phyloP scores from a whole-genome alignment of 805 yeast species.

The Suhomyces vadensis region DNA sequence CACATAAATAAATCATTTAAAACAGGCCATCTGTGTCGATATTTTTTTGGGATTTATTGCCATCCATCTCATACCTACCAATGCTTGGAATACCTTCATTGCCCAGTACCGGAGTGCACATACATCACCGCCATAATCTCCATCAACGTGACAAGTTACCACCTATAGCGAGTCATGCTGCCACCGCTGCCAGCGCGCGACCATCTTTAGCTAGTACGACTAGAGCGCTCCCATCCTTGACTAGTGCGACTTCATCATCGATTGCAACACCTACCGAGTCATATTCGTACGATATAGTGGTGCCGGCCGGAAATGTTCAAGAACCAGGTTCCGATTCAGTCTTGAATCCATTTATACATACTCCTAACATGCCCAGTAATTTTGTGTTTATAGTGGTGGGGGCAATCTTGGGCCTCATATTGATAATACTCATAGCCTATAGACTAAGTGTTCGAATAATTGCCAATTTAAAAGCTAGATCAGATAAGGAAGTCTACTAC shows the following conservation, averaged over 20 bases:
- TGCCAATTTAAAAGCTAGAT: constrained; percentile 27
- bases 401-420: constrained; percentile 24
- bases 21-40: background rate
- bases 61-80: background rate
- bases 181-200: background rate
- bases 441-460: constrained; percentile 24
- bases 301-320: constrained; percentile 4
- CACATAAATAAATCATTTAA: too few species aligned
- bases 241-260: background rate
- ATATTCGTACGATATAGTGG: constrained; percentile 2
- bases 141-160: background rate
- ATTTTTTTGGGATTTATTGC: background rate
- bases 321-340: background rate
- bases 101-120: background rate
- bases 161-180: background rate
- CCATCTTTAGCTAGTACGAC: background rate
- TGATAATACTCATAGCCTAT: constrained; percentile 20
- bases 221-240: background rate
- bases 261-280: constrained; percentile 4
- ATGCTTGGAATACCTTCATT: background rate
- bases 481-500: constrained; percentile 35
- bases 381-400: constrained; percentile 48
- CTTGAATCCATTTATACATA: constrained; percentile 33
- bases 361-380: constrained; percentile 29
- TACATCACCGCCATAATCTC: background rate